phyloP scores from a whole-genome alignment of 352 stramenopile genomes.

The Peronosclerospora sorghi region DNA sequence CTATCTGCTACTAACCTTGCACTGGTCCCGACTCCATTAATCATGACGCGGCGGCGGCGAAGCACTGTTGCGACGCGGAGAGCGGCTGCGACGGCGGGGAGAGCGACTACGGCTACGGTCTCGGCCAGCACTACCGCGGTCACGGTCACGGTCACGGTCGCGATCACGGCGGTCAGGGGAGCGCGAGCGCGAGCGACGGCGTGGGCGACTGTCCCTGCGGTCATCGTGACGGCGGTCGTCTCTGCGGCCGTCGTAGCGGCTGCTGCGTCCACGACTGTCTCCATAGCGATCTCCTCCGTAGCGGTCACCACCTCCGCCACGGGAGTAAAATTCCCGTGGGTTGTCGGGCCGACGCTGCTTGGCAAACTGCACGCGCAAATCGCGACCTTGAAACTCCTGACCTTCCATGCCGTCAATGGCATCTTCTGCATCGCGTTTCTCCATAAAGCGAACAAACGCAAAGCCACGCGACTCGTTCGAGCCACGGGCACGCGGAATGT shows the following conservation, averaged over 20 bases:
- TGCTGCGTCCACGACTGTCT: conserved; percentile 17
- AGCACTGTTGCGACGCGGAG: conserved; percentile 24
- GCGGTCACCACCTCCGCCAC: conserved; percentile 19
- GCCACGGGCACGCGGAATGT: conserved; percentile 63
- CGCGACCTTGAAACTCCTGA: conserved; percentile 58
- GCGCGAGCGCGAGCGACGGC: conserved; percentile 30
- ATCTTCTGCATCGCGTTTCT: conserved; percentile 83
- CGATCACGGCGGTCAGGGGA: conserved; percentile 33
- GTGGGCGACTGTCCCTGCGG: conserved; percentile 21
- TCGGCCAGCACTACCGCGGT: conserved; percentile 22
- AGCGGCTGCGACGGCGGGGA: conserved; percentile 28
- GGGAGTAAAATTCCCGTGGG: conserved; percentile 63
- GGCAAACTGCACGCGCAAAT: conserved; percentile 66
- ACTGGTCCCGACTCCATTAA: conserved; percentile 20
- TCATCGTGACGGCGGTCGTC: conserved; percentile 26
- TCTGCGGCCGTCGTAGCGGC: conserved; percentile 25
- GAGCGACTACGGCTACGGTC: conserved; percentile 37
- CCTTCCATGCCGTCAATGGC: conserved; percentile 70
- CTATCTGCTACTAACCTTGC: neutral
- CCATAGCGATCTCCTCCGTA: conserved; percentile 18
- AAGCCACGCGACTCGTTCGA: conserved; percentile 76
- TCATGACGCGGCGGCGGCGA: conserved; percentile 35
- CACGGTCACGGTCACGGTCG: conserved; percentile 20
- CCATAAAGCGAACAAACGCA: conserved; percentile 82
- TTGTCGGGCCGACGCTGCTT: conserved; percentile 71